Percentiles rank a stretch among this genome's conserved stretches.
phyloP scores from a whole-genome alignment of 1,139 yeast genomes.

The Scheffersomyces insectosa region DNA sequence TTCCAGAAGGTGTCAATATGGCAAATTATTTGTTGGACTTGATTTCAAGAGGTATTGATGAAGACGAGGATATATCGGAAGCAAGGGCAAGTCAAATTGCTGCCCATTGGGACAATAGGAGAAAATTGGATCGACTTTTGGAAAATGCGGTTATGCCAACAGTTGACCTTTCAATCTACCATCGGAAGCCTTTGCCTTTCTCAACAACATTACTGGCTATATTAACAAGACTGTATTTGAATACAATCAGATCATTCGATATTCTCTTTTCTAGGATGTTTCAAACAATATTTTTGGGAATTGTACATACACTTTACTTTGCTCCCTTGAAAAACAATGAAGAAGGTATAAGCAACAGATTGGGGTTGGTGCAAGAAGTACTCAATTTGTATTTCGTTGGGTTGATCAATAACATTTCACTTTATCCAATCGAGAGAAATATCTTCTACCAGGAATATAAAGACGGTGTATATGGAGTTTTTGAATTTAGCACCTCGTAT shows the following conservation, averaged over 20 bases:
- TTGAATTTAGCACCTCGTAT: constrained; percentile 67
- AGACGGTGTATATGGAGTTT: constrained; percentile 70
- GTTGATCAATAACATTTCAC: constrained; percentile 71
- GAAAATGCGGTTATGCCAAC: not conserved
- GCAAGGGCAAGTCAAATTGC: constrained; percentile 37
- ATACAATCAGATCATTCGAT: constrained; percentile 61
- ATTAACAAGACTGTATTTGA: constrained; percentile 36
- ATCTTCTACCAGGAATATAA: constrained; percentile 77
- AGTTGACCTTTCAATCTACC: constrained; percentile 6
- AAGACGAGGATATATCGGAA: constrained; percentile 28
- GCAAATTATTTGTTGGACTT: constrained; percentile 77
- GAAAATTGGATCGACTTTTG: not conserved
- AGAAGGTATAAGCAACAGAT: constrained; percentile 61
- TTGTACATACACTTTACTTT: constrained; percentile 67
- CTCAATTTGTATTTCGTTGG: constrained; percentile 77
- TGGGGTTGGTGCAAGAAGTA: constrained; percentile 77
- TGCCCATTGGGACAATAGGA: constrained; percentile 32
- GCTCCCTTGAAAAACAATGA: constrained; percentile 64
- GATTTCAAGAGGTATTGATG: constrained; percentile 50
- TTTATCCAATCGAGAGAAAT: constrained; percentile 72
- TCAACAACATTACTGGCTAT: constrained; percentile 29
- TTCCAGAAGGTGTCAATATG: constrained; percentile 62
- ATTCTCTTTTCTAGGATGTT: constrained; percentile 65
- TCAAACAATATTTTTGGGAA: constrained; percentile 65
- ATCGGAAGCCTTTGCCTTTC: constrained; percentile 10